A percentile compares a stretch with the other conserved stretches of the same genome.
Conservation (phyloP, 352 stramenopile species). For the Stramenopiles sp. region DNA sequence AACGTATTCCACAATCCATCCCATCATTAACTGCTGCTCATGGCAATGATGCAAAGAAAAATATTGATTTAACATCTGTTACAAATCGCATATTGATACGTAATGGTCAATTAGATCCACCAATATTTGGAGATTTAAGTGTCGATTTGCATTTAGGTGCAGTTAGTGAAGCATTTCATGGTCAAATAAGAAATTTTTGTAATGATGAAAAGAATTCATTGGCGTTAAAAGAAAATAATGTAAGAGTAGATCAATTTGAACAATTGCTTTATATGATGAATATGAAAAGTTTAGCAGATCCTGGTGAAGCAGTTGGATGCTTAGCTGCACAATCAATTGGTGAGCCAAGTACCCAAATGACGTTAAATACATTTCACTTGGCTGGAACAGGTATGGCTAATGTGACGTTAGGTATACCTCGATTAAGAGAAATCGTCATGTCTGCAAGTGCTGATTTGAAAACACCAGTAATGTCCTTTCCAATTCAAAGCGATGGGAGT, state of each 20-base stretch:
- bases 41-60: neutral
- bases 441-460: conserved; percentile 86
- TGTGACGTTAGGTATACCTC: conserved; percentile 97
- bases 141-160: neutral
- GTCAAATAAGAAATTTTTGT: neutral
- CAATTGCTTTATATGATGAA: conserved; percentile 95
- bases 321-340: conserved; percentile 95
- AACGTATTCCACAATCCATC: neutral
- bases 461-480: conserved; percentile 97
- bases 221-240: neutral
- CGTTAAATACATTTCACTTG: conserved; percentile 99
- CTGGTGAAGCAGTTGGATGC: conserved; percentile 92
- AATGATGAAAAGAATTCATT: neutral
- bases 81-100: neutral
- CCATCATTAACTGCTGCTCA: neutral
- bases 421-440: conserved; percentile 99
- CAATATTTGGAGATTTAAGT: neutral
- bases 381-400: conserved; percentile 94
- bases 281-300: conserved; percentile 74
- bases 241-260: conserved; percentile 41
- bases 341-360: conserved; percentile 99
- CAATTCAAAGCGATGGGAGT: conserved; percentile 33
- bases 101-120: neutral
- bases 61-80: neutral
- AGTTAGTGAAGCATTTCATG: neutral